Conservation (phyloP, 2,329 filamentous ascomycete species). For the Cladophialophora immunda region DNA sequence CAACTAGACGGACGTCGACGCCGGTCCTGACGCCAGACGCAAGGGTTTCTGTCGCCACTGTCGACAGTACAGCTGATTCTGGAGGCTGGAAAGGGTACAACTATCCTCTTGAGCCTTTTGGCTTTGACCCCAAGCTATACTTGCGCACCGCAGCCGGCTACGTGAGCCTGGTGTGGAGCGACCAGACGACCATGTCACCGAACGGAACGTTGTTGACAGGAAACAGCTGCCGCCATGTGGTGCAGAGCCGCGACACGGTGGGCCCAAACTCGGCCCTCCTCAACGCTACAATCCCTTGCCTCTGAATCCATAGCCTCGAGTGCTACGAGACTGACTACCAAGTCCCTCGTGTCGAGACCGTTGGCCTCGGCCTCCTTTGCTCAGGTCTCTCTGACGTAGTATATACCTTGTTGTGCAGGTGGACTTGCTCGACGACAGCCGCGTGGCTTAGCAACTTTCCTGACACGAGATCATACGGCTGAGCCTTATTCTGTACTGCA, state of each 20-base stretch:
- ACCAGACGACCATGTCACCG: background rate
- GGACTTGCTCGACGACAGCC: background rate
- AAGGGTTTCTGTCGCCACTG: background rate
- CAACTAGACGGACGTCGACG: constrained; percentile 20
- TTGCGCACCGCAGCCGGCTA: background rate
- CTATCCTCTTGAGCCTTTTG: background rate
- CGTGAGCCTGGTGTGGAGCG: background rate
- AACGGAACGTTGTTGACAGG: constrained; percentile 1
- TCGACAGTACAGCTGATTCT: constrained; percentile 1
- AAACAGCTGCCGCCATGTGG: constrained; percentile 21
- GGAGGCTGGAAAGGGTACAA: constrained; percentile 15
- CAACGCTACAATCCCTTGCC: constrained; percentile 29
- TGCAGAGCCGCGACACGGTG: constrained; percentile 18
- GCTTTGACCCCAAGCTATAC: background rate
- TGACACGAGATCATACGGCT: background rate
- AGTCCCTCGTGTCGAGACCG: background rate
- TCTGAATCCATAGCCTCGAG: constrained; percentile 23
- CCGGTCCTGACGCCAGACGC: background rate
- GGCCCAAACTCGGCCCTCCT: constrained; percentile 23
- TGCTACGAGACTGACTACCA: background rate
- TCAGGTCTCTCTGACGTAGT: background rate
- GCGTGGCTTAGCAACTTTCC: background rate
- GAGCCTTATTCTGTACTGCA: too few relatives aligned
- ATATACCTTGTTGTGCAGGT: background rate
- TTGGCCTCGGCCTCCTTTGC: background rate